Percentiles rank a stretch among this genome's conserved stretches.
Conservation (phyloP, 2,329 filamentous ascomycete species). For the Pseudocercospora pini-densiflorae region DNA sequence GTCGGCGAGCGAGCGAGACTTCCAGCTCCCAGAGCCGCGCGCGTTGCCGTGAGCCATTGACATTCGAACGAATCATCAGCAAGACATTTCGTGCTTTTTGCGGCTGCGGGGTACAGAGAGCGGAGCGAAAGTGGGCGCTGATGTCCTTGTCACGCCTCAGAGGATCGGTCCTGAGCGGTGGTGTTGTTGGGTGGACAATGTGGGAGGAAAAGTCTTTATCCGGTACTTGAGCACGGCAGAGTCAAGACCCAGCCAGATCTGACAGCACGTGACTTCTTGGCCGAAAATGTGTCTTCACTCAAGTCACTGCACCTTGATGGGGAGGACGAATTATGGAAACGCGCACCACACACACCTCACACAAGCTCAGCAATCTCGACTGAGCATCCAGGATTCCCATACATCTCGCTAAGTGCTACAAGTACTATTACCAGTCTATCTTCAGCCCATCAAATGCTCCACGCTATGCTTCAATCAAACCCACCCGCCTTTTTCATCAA, state of each 20-base stretch:
- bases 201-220: neutral
- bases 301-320: neutral
- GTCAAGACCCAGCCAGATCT: neutral
- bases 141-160: neutral
- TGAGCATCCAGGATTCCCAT: too few relatives aligned
- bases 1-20: neutral
- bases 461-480: neutral
- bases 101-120: slow-evolving; percentile 4
- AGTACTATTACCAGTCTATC: neutral
- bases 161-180: neutral
- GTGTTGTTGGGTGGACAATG: neutral
- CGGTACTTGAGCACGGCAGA: slow-evolving; percentile 2
- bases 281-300: neutral
- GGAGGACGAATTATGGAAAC: neutral
- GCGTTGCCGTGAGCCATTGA: slow-evolving; percentile 3
- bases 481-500: neutral
- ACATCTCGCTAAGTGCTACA: too few relatives aligned
- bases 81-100: neutral
- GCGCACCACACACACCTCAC: too few relatives aligned
- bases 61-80: slow-evolving; percentile 4
- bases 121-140: slow-evolving; percentile 5
- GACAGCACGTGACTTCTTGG: neutral
- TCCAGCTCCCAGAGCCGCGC: neutral
- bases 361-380: neutral
- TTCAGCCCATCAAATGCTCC: neutral